These are phyloP conservation scores for Mycena indigotica DNA, from an alignment of 768 basidiomycete species.

Conservation along the genomic window DNA sequence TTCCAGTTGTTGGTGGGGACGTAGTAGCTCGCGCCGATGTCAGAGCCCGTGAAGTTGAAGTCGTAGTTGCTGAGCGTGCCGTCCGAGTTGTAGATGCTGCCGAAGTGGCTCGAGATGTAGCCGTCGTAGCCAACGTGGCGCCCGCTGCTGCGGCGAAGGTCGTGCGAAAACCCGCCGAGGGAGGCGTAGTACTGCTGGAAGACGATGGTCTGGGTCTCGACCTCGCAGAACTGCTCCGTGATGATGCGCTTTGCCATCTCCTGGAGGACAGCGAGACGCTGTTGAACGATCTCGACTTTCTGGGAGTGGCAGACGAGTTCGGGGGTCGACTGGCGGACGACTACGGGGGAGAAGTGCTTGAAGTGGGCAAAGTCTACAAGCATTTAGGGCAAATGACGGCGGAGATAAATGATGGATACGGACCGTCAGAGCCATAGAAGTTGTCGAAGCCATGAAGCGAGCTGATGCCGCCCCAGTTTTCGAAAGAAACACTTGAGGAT, in stretches of 20 bases:
- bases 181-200: conserved; percentile 46
- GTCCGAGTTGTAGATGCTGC: conserved; percentile 37
- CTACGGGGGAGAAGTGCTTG: conserved; percentile 29
- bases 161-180: conserved; percentile 42
- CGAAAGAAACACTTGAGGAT: no score
- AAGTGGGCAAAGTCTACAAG: conserved; percentile 43
- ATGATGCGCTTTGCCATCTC: conserved; percentile 38
- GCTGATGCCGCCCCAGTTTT: conserved; percentile 21
- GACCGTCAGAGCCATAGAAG: conserved; percentile 41
- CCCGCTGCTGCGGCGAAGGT: conserved; percentile 42
- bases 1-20: conserved; percentile 47
- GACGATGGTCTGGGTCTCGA: conserved; percentile 51
- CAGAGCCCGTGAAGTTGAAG: conserved; percentile 43
- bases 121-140: conserved; percentile 38
- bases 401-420: no score
- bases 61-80: conserved; percentile 40
- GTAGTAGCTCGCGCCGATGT: conserved; percentile 43
- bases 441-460: conserved; percentile 42
- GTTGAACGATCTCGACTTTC: conserved; percentile 45
- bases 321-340: conserved; percentile 38
- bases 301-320: conserved; percentile 44
- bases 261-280: conserved; percentile 45
- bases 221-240: conserved; percentile 51
- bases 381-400: no score
- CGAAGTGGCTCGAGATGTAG: conserved; percentile 37